Evolutionary conservation across 163 green algal species (phyloP).

Genomic region (Botryococcus braunii): DNA sequence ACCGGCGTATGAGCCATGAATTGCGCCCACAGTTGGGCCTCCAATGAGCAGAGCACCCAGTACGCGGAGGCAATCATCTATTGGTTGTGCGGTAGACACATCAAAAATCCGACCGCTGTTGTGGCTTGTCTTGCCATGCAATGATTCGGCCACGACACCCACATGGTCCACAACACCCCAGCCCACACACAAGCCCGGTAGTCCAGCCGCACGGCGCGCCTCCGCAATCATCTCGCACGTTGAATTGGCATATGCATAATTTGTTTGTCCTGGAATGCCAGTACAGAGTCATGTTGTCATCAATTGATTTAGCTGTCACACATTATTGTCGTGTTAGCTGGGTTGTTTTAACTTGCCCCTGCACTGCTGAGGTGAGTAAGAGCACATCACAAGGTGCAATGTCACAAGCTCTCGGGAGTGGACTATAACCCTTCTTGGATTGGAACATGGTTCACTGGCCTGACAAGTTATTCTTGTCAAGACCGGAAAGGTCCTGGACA

Average conservation of each 20-base stretch:
- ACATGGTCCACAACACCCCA: conserved; percentile 13
- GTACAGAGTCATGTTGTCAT: not conserved
- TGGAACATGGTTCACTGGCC: too few species aligned
- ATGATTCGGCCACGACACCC: conserved; percentile 6
- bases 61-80: conserved; percentile 10
- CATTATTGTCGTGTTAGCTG: not conserved
- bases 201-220: not conserved
- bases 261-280: conserved; percentile 10
- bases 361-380: not conserved
- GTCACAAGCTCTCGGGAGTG: not conserved
- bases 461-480: too few species aligned
- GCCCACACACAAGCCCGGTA: conserved; percentile 1
- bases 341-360: not conserved
- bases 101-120: conserved; percentile 2
- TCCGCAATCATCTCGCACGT: conserved; percentile 1
- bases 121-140: not conserved
- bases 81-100: conserved; percentile 2
- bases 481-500: not conserved
- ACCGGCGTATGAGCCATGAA: too few species aligned
- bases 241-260: conserved; percentile 9
- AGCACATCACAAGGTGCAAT: not conserved
- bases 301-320: not conserved
- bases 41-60: conserved; percentile 5
- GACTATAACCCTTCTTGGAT: not conserved
- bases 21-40: not conserved